Conservation (phyloP, 768 basidiomycete genomes). For the Hericium alpestre region DNA sequence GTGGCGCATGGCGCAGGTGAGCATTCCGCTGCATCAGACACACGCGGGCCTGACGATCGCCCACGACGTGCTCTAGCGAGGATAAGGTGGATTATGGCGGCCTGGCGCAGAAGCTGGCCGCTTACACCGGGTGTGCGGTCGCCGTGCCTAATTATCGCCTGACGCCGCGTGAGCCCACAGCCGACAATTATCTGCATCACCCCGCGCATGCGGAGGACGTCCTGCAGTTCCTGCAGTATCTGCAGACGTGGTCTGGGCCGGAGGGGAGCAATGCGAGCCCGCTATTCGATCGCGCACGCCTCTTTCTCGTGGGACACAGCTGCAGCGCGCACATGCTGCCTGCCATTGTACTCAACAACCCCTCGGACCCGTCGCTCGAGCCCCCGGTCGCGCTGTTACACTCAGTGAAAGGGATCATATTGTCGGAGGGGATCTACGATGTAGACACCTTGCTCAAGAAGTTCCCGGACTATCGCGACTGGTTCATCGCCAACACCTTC, state of each 20-base stretch:
- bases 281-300: constrained; percentile 27
- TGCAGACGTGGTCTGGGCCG: constrained; percentile 37
- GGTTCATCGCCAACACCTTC: constrained; percentile 64
- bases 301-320: constrained; percentile 70
- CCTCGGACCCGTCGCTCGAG: constrained; percentile 27
- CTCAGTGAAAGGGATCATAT: constrained; percentile 41
- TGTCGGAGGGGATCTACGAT: constrained; percentile 76
- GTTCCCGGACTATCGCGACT: constrained; percentile 57
- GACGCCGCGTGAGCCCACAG: constrained; percentile 25
- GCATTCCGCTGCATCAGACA: constrained; percentile 16
- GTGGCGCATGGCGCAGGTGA: constrained; percentile 77
- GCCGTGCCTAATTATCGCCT: constrained; percentile 74
- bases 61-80: constrained; percentile 35
- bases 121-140: constrained; percentile 43
- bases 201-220: constrained; percentile 63
- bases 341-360: constrained; percentile 53
- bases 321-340: constrained; percentile 75
- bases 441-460: constrained; percentile 49
- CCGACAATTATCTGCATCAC: constrained; percentile 38
- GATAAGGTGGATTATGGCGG: constrained; percentile 53
- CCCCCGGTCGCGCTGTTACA: constrained; percentile 33
- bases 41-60: not conserved
- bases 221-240: constrained; percentile 49
- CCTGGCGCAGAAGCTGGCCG: constrained; percentile 44
- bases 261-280: constrained; percentile 8